Percentiles rank a stretch among this genome's conserved stretches.
phyloP scores from a whole-genome alignment of 2,329 filamentous ascomycete genomes.

The Xenoacremonium recifei region DNA sequence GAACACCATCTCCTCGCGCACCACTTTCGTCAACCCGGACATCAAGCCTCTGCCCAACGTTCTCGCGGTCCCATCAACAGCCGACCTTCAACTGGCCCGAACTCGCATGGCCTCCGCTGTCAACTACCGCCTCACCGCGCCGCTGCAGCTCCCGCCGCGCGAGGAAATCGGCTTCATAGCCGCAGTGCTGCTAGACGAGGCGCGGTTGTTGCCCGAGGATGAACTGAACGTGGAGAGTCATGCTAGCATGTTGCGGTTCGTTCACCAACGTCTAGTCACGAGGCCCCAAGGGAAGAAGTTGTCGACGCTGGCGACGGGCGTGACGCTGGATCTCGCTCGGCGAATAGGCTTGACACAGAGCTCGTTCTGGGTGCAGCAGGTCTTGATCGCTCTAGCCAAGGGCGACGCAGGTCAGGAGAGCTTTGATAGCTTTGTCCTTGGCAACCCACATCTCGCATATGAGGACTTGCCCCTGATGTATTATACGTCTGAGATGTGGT shows the following conservation, averaged over 20 bases:
- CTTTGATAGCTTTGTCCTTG: conserved; percentile 21
- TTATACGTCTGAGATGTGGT: conserved; percentile 27
- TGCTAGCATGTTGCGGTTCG: conserved; percentile 13
- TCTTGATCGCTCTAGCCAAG: conserved; percentile 14
- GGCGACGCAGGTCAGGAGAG: not conserved
- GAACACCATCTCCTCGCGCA: conserved; percentile 25
- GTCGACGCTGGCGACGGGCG: conserved; percentile 6
- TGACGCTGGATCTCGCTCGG: conserved; percentile 15
- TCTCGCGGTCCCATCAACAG: conserved; percentile 16
- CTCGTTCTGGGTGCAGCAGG: conserved; percentile 29
- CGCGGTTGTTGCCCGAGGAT: conserved; percentile 10
- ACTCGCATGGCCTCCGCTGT: conserved; percentile 17
- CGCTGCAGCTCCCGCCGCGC: conserved; percentile 3
- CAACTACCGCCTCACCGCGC: conserved; percentile 5
- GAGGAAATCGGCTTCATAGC: conserved; percentile 22
- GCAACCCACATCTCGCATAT: conserved; percentile 20
- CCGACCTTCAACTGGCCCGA: conserved; percentile 12
- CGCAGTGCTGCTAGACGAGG: conserved; percentile 19
- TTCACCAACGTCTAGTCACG: conserved; percentile 5
- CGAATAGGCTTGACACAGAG: conserved; percentile 20
- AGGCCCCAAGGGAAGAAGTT: not conserved
- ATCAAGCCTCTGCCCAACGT: conserved; percentile 27
- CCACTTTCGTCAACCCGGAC: conserved; percentile 26
- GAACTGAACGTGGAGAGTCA: conserved; percentile 18
- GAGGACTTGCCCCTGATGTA: conserved; percentile 26